Conservation (phyloP, 768 basidiomycete species). For the Tricholoma furcatifolium region DNA sequence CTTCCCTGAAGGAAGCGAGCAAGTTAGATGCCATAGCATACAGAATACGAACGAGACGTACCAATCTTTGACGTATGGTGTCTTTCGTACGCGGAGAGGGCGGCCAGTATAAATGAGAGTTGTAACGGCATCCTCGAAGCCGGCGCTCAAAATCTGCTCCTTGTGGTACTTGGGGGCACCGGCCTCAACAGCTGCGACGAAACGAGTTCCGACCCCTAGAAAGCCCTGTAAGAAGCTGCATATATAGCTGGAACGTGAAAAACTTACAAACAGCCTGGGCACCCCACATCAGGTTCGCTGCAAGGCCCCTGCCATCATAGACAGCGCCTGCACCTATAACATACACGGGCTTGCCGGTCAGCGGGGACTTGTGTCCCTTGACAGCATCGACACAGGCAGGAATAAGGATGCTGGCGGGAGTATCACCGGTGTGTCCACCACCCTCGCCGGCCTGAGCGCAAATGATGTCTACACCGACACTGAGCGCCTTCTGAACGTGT, state of each 20-base stretch:
- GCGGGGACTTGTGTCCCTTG: conserved; percentile 71
- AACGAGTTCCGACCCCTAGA: conserved; percentile 80
- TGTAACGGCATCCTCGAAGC: conserved; percentile 76
- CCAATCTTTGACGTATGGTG: conserved; percentile 86
- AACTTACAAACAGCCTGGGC: conserved; percentile 83
- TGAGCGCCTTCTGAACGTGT: conserved; percentile 79
- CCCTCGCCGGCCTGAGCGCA: conserved; percentile 95
- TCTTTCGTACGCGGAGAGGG: conserved; percentile 82
- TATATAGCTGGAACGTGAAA: not conserved
- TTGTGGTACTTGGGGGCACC: conserved; percentile 84
- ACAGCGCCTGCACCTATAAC: conserved; percentile 93
- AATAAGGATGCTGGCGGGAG: conserved; percentile 82
- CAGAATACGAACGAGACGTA: conserved; percentile 28
- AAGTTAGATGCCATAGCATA: not conserved
- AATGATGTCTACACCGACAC: conserved; percentile 86
- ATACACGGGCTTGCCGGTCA: conserved; percentile 82
- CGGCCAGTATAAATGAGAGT: conserved; percentile 92
- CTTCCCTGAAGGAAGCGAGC: conserved; percentile 63
- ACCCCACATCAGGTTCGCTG: conserved; percentile 87
- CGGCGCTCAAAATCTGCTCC: conserved; percentile 66
- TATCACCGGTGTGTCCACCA: conserved; percentile 85
- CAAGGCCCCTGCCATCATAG: conserved; percentile 83
- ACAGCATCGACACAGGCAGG: conserved; percentile 87
- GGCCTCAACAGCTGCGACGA: conserved; percentile 82
- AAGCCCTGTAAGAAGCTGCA: conserved; percentile 6